phyloP scores from a whole-genome alignment of 2,329 filamentous ascomycete species.

The Huntiella omanensis region DNA sequence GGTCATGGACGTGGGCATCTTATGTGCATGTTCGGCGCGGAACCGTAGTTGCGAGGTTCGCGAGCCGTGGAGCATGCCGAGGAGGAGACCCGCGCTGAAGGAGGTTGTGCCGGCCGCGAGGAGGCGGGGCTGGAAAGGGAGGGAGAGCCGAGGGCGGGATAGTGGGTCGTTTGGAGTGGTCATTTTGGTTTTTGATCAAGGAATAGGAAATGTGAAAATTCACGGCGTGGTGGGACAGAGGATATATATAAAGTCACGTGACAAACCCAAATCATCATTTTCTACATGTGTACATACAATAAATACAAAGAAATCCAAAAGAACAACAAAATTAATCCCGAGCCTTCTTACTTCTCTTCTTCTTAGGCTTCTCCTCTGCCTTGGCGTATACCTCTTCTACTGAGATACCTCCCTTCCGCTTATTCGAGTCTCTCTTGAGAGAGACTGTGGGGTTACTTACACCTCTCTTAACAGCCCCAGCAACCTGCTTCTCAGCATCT shows the following conservation, averaged over 20 bases:
- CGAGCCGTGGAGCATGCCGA: slow-evolving; percentile 56
- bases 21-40: slow-evolving; percentile 89
- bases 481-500: slow-evolving; percentile 59
- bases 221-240: not conserved
- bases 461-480: slow-evolving; percentile 33
- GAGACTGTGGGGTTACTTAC: slow-evolving; percentile 63
- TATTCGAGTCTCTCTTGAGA: slow-evolving; percentile 38
- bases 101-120: slow-evolving; percentile 43
- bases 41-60: slow-evolving; percentile 64
- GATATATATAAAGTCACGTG: not conserved
- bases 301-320: not conserved
- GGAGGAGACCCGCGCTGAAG: slow-evolving; percentile 46
- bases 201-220: no score
- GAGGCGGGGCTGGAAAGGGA: slow-evolving; percentile 46
- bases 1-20: slow-evolving; percentile 60
- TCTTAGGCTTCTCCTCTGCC: slow-evolving; percentile 27
- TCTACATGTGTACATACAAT: not conserved
- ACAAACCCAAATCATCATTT: not conserved
- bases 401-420: slow-evolving; percentile 43
- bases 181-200: not conserved
- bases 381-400: slow-evolving; percentile 42
- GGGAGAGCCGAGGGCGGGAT: slow-evolving; percentile 31
- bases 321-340: slow-evolving; percentile 3
- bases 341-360: slow-evolving; percentile 32
- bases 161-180: not conserved